A percentile compares a stretch with the other conserved stretches of the same genome.
These are phyloP conservation scores for Conringia planisiliqua DNA, from an alignment of 345 rosid genomes.

Conservation along the genomic window DNA sequence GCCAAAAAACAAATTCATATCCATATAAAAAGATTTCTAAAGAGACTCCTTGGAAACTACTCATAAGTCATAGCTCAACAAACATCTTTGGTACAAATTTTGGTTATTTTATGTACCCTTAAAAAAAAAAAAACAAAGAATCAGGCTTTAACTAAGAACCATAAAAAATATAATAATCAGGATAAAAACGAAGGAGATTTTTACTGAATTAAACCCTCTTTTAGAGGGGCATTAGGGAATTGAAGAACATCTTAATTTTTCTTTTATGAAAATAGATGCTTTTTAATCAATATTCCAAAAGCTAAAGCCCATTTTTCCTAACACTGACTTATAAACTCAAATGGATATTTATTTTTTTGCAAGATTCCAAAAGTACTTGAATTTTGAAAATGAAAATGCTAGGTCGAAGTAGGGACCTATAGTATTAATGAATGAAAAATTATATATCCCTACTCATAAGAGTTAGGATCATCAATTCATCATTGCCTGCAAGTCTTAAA, in stretches of 20 bases:
- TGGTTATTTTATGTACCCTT: background rate
- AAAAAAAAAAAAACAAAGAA: background rate
- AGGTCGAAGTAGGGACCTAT: constrained; percentile 13
- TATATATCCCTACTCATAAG: constrained; percentile 14
- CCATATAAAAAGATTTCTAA: background rate
- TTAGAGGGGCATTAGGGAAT: background rate
- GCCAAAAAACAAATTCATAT: constrained; percentile 26
- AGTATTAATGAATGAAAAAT: constrained; percentile 3
- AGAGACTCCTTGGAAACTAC: constrained; percentile 23
- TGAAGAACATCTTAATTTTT: background rate
- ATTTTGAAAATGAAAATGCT: constrained; percentile 17
- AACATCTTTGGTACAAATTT: constrained; percentile 16
- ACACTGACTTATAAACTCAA: background rate
- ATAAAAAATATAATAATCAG: background rate
- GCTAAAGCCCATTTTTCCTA: background rate
- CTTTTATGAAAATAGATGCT: no score
- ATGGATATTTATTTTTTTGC: background rate
- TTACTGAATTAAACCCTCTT: background rate
- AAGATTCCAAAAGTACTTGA: background rate
- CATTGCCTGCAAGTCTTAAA: constrained; percentile 17
- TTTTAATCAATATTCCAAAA: background rate
- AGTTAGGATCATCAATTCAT: constrained; percentile 8
- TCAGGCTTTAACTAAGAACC: constrained; percentile 7
- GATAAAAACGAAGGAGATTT: background rate
- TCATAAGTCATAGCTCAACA: constrained; percentile 26